Conservation (phyloP, 2,329 filamentous ascomycete species). For the Venturia carpophila region DNA sequence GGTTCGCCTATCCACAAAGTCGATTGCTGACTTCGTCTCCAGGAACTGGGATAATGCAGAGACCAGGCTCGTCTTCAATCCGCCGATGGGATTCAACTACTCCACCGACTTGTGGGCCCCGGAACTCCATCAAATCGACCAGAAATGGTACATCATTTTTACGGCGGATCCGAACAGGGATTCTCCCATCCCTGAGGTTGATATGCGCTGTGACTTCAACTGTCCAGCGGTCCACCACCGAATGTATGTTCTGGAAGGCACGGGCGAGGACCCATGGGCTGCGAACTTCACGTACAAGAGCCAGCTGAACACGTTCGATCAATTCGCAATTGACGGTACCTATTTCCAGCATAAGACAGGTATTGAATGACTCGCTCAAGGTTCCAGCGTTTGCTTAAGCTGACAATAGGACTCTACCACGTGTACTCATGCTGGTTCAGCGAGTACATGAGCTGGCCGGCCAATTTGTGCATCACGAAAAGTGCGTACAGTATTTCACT, state of each 20-base stretch:
- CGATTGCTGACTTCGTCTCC: conserved; percentile 9
- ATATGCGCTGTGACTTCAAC: conserved; percentile 23
- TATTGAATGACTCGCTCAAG: no score
- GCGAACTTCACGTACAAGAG: conserved; percentile 39
- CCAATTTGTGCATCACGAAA: conserved; percentile 47
- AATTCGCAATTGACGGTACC: conserved; percentile 48
- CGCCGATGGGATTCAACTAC: conserved; percentile 36
- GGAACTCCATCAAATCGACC: conserved; percentile 41
- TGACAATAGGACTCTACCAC: conserved; percentile 29
- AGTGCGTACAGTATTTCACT: conserved; percentile 5
- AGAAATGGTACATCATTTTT: conserved; percentile 46
- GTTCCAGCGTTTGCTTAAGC: no score
- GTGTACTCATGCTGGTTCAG: conserved; percentile 36
- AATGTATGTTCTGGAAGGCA: conserved; percentile 44
- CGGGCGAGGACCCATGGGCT: conserved; percentile 38
- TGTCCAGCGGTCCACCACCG: conserved; percentile 45
- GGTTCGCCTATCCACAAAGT: not conserved
- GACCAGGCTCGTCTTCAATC: conserved; percentile 36
- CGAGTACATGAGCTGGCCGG: conserved; percentile 43
- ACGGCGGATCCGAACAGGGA: conserved; percentile 43
- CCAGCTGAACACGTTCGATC: conserved; percentile 43
- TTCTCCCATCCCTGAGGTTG: conserved; percentile 21
- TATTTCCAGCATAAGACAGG: conserved; percentile 39
- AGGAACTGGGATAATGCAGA: conserved; percentile 39
- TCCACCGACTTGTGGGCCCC: conserved; percentile 45